Evolutionary conservation across 257 asterid genomes (phyloP).

Genomic region (Scutellaria baicalensis): DNA sequence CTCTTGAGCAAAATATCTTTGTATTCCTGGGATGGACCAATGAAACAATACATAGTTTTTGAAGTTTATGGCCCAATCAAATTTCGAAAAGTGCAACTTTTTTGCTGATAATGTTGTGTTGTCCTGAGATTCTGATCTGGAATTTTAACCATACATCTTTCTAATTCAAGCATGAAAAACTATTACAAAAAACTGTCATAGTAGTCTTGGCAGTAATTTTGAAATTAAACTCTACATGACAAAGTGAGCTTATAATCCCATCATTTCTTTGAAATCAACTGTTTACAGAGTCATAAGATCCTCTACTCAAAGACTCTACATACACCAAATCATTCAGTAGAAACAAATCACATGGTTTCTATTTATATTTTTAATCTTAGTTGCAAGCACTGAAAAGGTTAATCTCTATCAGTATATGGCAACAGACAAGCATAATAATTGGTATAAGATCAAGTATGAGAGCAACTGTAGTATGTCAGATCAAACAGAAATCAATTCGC

Average conservation of each 20-base stretch:
- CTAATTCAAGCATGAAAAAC: neutral
- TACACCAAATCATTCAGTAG: neutral
- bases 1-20: conserved; percentile 58
- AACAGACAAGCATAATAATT: neutral
- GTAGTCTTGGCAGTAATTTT: neutral
- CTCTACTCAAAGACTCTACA: neutral
- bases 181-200: neutral
- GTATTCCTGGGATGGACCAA: conserved; percentile 52
- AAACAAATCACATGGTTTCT: neutral
- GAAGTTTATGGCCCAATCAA: neutral
- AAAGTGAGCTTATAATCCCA: neutral
- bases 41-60: conserved; percentile 2
- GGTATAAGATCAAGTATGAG: neutral
- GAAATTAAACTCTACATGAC: neutral
- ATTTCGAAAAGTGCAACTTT: neutral
- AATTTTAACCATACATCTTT: neutral
- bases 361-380: no score
- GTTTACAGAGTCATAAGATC: neutral
- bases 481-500: neutral
- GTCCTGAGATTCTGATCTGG: neutral
- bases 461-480: neutral
- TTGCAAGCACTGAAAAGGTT: no score
- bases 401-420: no score
- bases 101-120: neutral
- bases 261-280: neutral